Conservation (phyloP, 139 green algal genomes). For the Auxenochlorella pyrenoidosa region DNA sequence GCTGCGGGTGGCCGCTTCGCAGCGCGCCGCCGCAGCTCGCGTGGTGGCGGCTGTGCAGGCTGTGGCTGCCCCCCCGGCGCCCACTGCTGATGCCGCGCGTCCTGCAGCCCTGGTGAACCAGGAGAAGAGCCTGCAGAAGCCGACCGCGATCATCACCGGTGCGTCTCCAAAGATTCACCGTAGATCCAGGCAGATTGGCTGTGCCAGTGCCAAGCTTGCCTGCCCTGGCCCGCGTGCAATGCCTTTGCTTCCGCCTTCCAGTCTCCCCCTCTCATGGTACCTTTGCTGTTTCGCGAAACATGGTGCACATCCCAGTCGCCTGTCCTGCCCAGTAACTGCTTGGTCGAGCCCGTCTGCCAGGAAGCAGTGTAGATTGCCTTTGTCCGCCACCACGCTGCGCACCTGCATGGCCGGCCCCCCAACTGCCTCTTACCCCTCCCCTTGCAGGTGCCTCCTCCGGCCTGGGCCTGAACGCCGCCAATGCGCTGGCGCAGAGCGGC, state of each 20-base stretch:
- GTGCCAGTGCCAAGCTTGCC: background rate
- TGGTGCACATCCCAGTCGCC: too few relatives aligned
- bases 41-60: background rate
- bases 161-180: background rate
- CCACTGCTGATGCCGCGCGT: background rate
- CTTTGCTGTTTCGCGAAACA: too few relatives aligned
- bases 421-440: background rate
- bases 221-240: background rate
- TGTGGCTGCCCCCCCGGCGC: constrained; percentile 21
- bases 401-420: too few relatives aligned
- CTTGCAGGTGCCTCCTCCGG: constrained; percentile 84
- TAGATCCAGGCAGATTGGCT: background rate
- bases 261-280: too few relatives aligned
- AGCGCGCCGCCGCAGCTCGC: background rate
- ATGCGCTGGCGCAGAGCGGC: constrained; percentile 69
- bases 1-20: background rate
- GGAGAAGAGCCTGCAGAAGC: constrained; percentile 62
- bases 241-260: background rate
- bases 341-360: too few relatives aligned
- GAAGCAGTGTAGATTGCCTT: too few relatives aligned
- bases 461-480: constrained; percentile 87
- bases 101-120: background rate
- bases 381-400: too few relatives aligned
- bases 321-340: too few relatives aligned
- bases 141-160: constrained; percentile 82